Conservation (phyloP, 768 basidiomycete species). For the Chalciporus chontae region DNA sequence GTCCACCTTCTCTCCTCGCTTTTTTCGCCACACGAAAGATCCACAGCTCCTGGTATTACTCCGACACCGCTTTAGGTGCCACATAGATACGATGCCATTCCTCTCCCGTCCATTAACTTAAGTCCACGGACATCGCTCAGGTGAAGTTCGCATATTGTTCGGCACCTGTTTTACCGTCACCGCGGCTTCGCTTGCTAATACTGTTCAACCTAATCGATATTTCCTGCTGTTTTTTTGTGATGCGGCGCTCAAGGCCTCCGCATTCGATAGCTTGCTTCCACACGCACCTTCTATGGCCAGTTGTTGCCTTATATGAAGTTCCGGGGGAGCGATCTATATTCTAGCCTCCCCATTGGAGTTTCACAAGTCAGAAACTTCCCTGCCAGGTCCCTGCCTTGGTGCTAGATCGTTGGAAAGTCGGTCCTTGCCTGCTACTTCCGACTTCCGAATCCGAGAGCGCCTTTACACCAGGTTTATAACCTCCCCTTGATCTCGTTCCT, state of each 20-base stretch:
- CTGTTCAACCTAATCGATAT: slow-evolving; percentile 27
- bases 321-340: slow-evolving; percentile 14
- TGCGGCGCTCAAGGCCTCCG: slow-evolving; percentile 4
- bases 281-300: slow-evolving; percentile 10
- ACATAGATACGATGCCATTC: slow-evolving; percentile 36
- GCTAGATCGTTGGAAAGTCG: slow-evolving; percentile 37
- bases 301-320: slow-evolving; percentile 15
- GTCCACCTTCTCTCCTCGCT: slow-evolving; percentile 8
- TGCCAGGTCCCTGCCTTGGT: slow-evolving; percentile 18
- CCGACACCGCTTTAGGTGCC: slow-evolving; percentile 30
- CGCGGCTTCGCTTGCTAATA: slow-evolving; percentile 36
- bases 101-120: slow-evolving; percentile 36
- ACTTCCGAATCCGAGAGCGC: slow-evolving; percentile 31
- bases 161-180: slow-evolving; percentile 35
- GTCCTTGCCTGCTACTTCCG: slow-evolving; percentile 28
- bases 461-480: slow-evolving; percentile 24
- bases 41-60: slow-evolving; percentile 18
- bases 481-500: slow-evolving; percentile 9
- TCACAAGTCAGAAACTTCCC: slow-evolving; percentile 21
- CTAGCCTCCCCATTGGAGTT: slow-evolving; percentile 1
- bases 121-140: slow-evolving; percentile 37
- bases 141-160: slow-evolving; percentile 27
- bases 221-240: slow-evolving; percentile 32
- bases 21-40: slow-evolving; percentile 18
- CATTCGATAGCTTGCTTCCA: slow-evolving; percentile 23